Base-by-base conservation (phyloP, 495 filamentous ascomycete species). In the Penicillium salamii region DNA sequence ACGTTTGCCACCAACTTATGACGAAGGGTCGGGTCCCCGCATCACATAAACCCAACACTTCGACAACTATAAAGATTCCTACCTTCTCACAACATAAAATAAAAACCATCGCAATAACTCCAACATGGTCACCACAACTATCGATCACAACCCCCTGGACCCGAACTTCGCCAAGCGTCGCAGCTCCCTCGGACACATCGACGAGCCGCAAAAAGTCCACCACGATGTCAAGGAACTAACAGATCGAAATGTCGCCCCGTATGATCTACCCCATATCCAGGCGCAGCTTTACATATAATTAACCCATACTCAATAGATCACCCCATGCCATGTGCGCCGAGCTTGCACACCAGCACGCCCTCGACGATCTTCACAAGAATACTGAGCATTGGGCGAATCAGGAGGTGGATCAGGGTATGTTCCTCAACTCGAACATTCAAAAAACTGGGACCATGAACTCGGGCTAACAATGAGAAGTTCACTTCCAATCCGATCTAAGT, bases 311-410 rank as follows among this genome's bases (percentile, higher is more conserved):
- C 13, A 8, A 18, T 20, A 65, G 61, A n/a, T 57, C 61, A n/a
- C 46, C 58, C 3, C 46, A 57, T 36, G 29, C 55, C 0, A 55
- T 49, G 45, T 65, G 58, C 28, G 46, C 55, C 3, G 58, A 65
- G 28, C 58, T 62, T 3, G 61, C 61, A 0, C 61, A 65, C 9
- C 55, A 62, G 12, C 58, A 65, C 28, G 61, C 61, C n/a, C 17
- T 62, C 4, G 61, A 65, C 17, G 53, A 57, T 37, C 50, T 65
- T 3, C 50, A 65, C 7, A 40, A 55, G 31, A 48, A 49, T n/a
- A 62, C 50, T 9, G 58, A 62, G 18, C 61, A 59, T 31, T 49
- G 24, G 9, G 42, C 50, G 3, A 39, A 53, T 1, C 34, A 48
- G 9, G 49, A 50, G 20, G 36, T 54, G 9, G 41, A 53, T 7